Conservation (phyloP, 345 rosid species). For the Lumnitzera littorea region DNA sequence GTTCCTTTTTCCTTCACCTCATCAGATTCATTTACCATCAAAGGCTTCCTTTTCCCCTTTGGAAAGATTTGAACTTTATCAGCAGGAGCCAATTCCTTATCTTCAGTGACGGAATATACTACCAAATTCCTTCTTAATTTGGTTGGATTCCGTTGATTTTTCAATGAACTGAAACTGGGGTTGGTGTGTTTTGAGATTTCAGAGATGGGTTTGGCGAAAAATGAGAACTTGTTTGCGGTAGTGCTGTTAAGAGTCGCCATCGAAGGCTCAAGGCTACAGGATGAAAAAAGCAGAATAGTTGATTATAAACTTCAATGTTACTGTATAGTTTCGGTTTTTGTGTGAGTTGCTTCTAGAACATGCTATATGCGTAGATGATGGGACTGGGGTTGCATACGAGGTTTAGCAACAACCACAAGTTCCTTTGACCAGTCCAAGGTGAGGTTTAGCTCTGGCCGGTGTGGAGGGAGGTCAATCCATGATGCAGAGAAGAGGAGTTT, state of each 20-base stretch:
- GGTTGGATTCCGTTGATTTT: conserved; percentile 10
- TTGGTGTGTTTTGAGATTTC: conserved; percentile 1
- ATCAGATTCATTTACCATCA: conserved; percentile 16
- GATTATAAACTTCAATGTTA: too few species aligned
- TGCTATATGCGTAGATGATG: too few species aligned
- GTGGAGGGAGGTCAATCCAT: too few species aligned
- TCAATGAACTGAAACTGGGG: neutral
- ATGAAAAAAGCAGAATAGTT: neutral
- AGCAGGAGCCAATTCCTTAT: conserved; percentile 35
- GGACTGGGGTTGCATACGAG: too few species aligned
- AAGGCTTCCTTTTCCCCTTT: conserved; percentile 14
- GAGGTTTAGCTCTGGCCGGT: too few species aligned
- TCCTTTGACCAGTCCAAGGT: neutral
- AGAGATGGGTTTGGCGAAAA: conserved; percentile 9
- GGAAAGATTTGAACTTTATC: conserved; percentile 7
- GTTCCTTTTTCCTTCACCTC: conserved; percentile 16
- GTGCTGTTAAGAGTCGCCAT: conserved; percentile 33
- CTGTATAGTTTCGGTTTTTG: too few species aligned
- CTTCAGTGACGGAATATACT: conserved; percentile 41
- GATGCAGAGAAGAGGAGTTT: too few species aligned
- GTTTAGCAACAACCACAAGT: conserved; percentile 5
- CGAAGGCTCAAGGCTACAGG: neutral
- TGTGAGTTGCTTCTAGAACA: too few species aligned
- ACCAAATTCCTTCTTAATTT: conserved; percentile 25
- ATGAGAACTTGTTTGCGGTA: conserved; percentile 9